Evolutionary conservation across 495 filamentous ascomycete genomes (phyloP).

Genomic region (Hypoxylon trugodes): DNA sequence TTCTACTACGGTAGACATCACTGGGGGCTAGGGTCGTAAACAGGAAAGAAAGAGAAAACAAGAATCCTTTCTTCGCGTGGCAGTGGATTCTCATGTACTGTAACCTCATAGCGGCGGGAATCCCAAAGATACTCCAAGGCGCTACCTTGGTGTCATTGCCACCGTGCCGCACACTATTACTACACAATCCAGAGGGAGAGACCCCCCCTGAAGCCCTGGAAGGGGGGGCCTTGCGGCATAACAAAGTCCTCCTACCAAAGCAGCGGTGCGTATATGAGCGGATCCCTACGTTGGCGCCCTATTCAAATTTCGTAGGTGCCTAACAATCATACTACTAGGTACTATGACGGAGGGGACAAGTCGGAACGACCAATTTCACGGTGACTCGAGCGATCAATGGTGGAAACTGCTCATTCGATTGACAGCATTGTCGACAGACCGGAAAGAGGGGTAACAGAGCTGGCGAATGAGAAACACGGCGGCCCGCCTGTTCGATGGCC

Average conservation of each 20-base stretch:
- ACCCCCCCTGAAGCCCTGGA: too few relatives aligned
- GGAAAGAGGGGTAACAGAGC: conserved; percentile 22
- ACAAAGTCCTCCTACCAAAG: conserved; percentile 7
- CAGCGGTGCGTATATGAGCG: conserved; percentile 26
- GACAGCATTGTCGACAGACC: conserved; percentile 24
- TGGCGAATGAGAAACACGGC: conserved; percentile 27
- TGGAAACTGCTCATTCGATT: conserved; percentile 24
- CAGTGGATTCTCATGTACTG: conserved; percentile 41
- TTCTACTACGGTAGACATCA: conserved; percentile 10
- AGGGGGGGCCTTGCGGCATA: conserved; percentile 9
- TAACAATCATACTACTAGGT: conserved; percentile 34
- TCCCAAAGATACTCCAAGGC: conserved; percentile 26
- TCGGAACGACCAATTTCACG: conserved; percentile 28
- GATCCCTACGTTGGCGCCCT: conserved; percentile 36
- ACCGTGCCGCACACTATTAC: conserved; percentile 23
- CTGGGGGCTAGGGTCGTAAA: conserved; percentile 7
- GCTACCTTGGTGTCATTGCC: conserved; percentile 4
- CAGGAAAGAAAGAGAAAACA: conserved; percentile 2
- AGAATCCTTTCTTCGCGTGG: conserved; percentile 32
- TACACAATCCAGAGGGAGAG: conserved; percentile 18
- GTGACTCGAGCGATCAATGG: conserved; percentile 28
- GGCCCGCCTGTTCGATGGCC: conserved; percentile 37
- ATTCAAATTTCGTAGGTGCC: conserved; percentile 33
- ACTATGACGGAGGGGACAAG: conserved; percentile 32
- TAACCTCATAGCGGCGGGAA: conserved; percentile 27